Percentiles rank a stretch among this genome's conserved stretches.
Conservation (phyloP, 441 rosid genomes). For the Rhodomyrtus psidioides region DNA sequence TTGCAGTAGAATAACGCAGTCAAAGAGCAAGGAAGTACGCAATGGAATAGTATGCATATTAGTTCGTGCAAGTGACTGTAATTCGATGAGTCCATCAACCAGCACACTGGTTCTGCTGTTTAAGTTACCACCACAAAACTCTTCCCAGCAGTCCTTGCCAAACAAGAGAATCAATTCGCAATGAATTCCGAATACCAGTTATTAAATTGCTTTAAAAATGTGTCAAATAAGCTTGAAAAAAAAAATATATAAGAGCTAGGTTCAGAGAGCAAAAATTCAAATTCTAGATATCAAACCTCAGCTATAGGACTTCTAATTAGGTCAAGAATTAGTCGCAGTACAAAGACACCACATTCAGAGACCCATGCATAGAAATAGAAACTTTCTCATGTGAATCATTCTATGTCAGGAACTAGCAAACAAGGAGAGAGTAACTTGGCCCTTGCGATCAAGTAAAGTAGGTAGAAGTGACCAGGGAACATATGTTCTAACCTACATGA, state of each 20-base stretch:
- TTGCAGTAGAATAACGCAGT: not conserved
- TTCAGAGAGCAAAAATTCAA: not conserved
- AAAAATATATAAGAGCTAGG: not conserved
- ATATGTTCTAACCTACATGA: not conserved
- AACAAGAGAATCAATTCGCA: not conserved
- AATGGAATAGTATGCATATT: not conserved
- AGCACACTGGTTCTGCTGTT: not conserved
- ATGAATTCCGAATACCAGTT: not conserved
- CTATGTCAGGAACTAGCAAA: not conserved
- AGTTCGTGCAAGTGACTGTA: not conserved
- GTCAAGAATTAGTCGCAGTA: not conserved
- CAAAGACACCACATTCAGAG: not conserved
- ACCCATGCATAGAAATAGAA: not conserved
- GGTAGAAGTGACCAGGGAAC: not conserved
- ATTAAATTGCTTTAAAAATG: not conserved
- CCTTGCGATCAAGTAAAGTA: not conserved
- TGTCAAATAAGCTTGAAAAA: rapidly evolving
- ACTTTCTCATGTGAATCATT: not conserved
- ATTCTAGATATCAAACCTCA: not conserved
- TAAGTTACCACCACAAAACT: not conserved
- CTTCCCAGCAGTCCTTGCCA: not conserved
- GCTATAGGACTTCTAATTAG: not conserved
- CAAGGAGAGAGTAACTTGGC: not conserved
- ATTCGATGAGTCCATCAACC: not conserved
- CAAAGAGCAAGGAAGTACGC: not conserved